Evolutionary conservation across 495 filamentous ascomycete genomes (phyloP), one percentile per base, ranked within the genome.

Genomic region (Staphylotrichum tortipilum): DNA sequence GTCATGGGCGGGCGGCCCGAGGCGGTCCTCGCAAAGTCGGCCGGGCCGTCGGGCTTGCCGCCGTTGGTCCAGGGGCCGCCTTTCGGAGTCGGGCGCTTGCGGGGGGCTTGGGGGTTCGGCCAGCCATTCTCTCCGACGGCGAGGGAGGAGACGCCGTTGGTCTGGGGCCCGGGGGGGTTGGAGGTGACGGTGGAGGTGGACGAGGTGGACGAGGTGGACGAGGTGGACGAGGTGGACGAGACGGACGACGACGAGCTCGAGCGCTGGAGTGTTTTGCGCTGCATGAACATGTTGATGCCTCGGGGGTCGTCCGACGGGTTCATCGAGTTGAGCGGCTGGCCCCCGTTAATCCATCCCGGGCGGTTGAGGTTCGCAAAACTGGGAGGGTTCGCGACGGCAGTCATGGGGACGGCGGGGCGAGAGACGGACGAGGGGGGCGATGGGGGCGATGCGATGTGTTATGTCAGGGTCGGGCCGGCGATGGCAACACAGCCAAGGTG

Each of bases 341-440:
- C 81, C 72, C 80, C 80, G 80, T 83, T 83, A 83, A 77, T 71
- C 81, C 80, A 84, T 81, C 73, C 72, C 67, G 79, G 70, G 51
- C 81, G 74, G 50, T 72, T 78, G 55, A 73, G 68, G 51, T 74
- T 74, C 74, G 89, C 82, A 68, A 96, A 89, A 69, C 83, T 90
- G 68, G 87, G 87, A 54, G 86, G 89, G 72, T 82, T 87, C 62
- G 89, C 92, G 70, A 98, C 91, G 69, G 92, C 92, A 79, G 92
- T 98, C 92, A 98, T 98, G 65, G 58, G 61, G 63, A 63, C 59
- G 53, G 56, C 53, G 44, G 28, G 49, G 50, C 36, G 41, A 34
- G 49, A 37, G 54, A 41, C 38, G 46, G 53, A 21, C n/a, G 50
- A 52, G 28, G 47, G 33, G 66, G 64, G 47, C 57, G 70, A 71